Base-by-base conservation (phyloP, 2,329 filamentous ascomycete genomes). In the Colletotrichum magnum region DNA sequence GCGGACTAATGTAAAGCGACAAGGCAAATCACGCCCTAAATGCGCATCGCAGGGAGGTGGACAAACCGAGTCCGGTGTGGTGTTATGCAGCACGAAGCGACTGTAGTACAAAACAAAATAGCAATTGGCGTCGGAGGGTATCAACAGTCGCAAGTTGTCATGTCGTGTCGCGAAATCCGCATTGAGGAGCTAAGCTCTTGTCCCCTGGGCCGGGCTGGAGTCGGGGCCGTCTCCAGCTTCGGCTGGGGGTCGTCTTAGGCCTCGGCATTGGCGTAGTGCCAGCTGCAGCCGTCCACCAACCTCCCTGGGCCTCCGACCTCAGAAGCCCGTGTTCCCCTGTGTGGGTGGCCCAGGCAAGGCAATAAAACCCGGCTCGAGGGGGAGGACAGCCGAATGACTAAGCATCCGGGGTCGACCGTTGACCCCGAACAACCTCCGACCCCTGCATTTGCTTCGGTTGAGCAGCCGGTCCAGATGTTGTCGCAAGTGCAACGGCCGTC, bases 251-350 rank as follows among this genome's bases (percentile, higher is more conserved):
- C 3, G 57, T 45, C 50, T 66, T 57, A 67, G 62, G 68, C 68
- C 68, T 70, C 68, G 68, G 68, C 68, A 70, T 68, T 68, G 64
- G 58, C 56, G 51, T n/a, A 57, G 26, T 24, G 50, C 56, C 62
- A 67, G 57, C 52, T 67, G 61, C 62, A 69, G 62, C 62, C 66
- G 61, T 24, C 39, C 63, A 47, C 57, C 63, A 53, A 58, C 47
- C 57, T n/a, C 32, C 43, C 21, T 24, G 56, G 50, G 50, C 39
- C 45, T 54, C 61, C 41, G 16, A 21, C 18, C 43, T 57, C 26
- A 41, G 21, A 5, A 6, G 10, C 60, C 24, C 21, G 21, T 16
- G 10, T 21, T 5, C 47, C 18, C 18, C 47, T 50, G 47, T 50
- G 36, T 16, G 39, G 24, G 47, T 26, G 36, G 24, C 50, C 51